Base-by-base conservation (phyloP, 2,329 filamentous ascomycete genomes). In the Moelleriella libera region DNA sequence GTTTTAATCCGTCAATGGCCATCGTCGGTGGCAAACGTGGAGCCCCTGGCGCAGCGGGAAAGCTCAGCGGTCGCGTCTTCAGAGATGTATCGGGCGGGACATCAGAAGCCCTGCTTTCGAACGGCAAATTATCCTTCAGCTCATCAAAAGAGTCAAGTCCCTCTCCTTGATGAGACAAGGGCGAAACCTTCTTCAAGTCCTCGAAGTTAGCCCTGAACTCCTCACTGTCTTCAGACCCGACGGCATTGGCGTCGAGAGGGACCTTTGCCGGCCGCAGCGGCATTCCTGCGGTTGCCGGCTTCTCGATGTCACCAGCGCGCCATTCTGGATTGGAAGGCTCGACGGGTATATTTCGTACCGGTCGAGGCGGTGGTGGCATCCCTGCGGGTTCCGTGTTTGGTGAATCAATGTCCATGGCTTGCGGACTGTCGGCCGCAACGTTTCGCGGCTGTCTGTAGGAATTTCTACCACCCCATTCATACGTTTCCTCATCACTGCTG, bases 371-470 rank as follows among this genome's bases (percentile, higher is more conserved):
- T 8, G 54, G 50, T 7, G 45, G 49, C 34, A 44, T 55, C 46
- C 44, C 59, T 53, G 41, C 57, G 47, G 52, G 63, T 56, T 41
- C 45, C 5, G 49, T 53, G 37, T 57, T 61, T 45, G 76, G 75
- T 5, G 74, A 69, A 54, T 83, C 79, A 45, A 83, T 80, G 52
- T 83, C 79, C 79, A 83, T 83, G 11, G 78, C 76, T 49, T 72
- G 75, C 3, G 76, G 74, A 51, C 72, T 78, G 37, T 67, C 67
- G 9, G 60, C 58, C 21, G 53, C 51, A 5, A 51, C 48, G 1
- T 47, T 14, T 4, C 37, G 43, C 3, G 59, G 55, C 30, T 58
- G 57, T 10, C 55, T 49, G 37, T 62, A 58, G 5, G 57, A 51
- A 44, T 65, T 64, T 48, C 63, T 58, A 43, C 63, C 62, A 40